Evolutionary conservation across 164 flowering plant species (phyloP).

Genomic region (Berberis thunbergii): DNA sequence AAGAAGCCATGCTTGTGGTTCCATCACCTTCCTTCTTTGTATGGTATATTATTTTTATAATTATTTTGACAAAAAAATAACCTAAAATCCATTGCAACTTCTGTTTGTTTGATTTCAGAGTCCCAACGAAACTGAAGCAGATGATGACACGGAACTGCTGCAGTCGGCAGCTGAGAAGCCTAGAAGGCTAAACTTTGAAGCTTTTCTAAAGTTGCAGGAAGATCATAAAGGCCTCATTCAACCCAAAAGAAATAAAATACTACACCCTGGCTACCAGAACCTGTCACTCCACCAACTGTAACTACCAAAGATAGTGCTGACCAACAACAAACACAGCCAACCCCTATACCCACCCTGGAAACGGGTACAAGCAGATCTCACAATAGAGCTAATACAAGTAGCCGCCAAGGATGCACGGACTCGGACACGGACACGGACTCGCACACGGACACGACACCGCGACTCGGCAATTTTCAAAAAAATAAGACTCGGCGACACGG

Average conservation of each 20-base stretch:
- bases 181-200: slow-evolving; percentile 62
- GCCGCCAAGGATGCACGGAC: too few species aligned
- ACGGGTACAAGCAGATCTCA: slow-evolving; percentile 21
- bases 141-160: slow-evolving; percentile 29
- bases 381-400: slow-evolving; percentile 17
- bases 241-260: slow-evolving; percentile 35
- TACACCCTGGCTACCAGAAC: slow-evolving; percentile 60
- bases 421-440: too few species aligned
- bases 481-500: too few species aligned
- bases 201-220: slow-evolving; percentile 46
- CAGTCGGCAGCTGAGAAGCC: slow-evolving; percentile 43
- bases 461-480: too few species aligned
- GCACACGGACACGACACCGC: too few species aligned
- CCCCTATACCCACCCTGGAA: slow-evolving; percentile 6
- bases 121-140: slow-evolving; percentile 14
- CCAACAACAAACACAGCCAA: slow-evolving; percentile 14
- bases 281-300: slow-evolving; percentile 13
- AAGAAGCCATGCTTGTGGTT: too few species aligned
- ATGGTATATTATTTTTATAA: too few species aligned
- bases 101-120: slow-evolving; percentile 21
- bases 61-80: neutral
- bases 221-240: slow-evolving; percentile 67
- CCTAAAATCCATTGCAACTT: neutral
- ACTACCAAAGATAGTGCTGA: slow-evolving; percentile 13
- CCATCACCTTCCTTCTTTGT: too few species aligned